Evolutionary conservation across 306 rosid genomes (phyloP).

Genomic region (Cicer judaicum): DNA sequence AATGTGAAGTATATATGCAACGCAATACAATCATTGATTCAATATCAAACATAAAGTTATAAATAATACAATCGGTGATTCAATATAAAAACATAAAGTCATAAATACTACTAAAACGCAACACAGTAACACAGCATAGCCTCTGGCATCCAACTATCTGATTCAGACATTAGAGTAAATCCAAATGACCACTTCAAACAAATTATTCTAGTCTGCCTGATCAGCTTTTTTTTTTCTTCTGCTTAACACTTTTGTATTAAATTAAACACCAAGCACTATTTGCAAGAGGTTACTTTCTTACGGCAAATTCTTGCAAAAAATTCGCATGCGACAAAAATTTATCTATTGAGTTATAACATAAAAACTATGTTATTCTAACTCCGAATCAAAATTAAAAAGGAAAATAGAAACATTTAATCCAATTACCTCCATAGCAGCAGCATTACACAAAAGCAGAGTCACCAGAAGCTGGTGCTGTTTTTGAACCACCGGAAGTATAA

Average conservation of each 20-base stretch:
- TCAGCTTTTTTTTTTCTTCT: neutral
- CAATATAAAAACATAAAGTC: neutral
- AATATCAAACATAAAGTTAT: neutral
- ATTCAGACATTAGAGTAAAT: conserved; percentile 21
- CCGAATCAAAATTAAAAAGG: neutral
- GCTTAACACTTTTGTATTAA: neutral
- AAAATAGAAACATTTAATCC: neutral
- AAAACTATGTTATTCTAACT: conserved; percentile 1
- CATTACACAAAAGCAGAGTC: conserved; percentile 93
- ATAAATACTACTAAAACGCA: neutral
- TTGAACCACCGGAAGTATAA: conserved; percentile 89
- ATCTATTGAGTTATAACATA: neutral
- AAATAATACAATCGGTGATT: neutral
- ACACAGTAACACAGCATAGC: neutral
- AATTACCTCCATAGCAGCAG: conserved; percentile 88
- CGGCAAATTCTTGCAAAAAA: neutral
- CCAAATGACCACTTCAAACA: conserved; percentile 22
- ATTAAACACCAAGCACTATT: neutral
- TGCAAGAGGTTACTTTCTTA: neutral
- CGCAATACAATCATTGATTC: neutral
- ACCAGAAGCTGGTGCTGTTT: conserved; percentile 97
- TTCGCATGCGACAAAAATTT: neutral
- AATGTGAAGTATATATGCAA: neutral
- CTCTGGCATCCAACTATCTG: conserved; percentile 3
- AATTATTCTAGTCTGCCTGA: conserved; percentile 1